Base-by-base conservation (phyloP, 257 asterid species). In the Coffea eugenioides region DNA sequence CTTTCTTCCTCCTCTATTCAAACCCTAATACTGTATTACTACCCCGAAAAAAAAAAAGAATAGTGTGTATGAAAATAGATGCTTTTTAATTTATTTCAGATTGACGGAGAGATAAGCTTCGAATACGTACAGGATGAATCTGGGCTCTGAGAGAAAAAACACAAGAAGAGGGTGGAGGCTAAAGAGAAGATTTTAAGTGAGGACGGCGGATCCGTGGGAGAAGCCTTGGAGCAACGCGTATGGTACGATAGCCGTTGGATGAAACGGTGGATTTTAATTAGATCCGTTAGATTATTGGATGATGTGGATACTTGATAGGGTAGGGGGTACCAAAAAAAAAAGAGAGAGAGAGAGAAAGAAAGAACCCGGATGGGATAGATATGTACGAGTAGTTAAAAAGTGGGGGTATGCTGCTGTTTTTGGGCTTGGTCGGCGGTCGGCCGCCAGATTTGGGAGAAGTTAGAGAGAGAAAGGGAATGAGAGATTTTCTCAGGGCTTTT, bases 171-270 rank as follows among this genome's bases (percentile, higher is more conserved):
- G 82, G 86, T 79, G 91, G 88, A 90, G 92, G 89, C 90, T 86
- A 82, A 76, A 76, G 84, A 79, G 54, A 83, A 84, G 90, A 82
- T 86, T 87, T 48, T 48, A 61, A 68, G 54, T 16, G 81, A 82
- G 76, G 79, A 82, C 23, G 88, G 85, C 89, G 88, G 86, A 83
- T 89, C 81, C 86, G 83, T 82, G 88, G 91, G 86, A 43, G 10
- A 82, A 78, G 90, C 93, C 90, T 85, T 86, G 88, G 77, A 85
- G 82, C 77, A 86, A 90, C 82, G 88, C 77, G 80, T 69, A 74
- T 45, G 31, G 71, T 27, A 85, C 77, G 52, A 13, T 18, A 71
- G 75, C 89, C 92, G 87, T 90, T 76, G 67, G 94, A 90, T 90
- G 2, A 54, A 39, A 8, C 5, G 48, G 64, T 18, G 49, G 69